These are phyloP conservation scores for Thielaviopsis populi DNA, from an alignment of 2,329 filamentous ascomycete species.

Conservation along the genomic window DNA sequence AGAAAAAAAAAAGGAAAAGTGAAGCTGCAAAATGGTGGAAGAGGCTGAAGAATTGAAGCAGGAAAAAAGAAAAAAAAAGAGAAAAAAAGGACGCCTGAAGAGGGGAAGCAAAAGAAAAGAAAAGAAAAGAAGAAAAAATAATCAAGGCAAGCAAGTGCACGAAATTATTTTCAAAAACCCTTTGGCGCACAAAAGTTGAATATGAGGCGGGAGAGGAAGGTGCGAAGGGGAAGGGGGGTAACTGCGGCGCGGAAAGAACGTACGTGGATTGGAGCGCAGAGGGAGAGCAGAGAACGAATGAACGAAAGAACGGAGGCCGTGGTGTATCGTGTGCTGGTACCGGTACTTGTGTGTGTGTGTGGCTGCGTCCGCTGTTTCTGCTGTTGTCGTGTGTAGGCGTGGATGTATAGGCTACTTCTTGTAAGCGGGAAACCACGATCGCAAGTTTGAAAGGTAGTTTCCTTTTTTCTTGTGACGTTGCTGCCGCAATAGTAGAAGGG, in stretches of 20 bases:
- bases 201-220: background rate
- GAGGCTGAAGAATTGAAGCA: background rate
- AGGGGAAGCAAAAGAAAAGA: background rate
- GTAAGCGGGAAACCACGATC: background rate
- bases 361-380: too few relatives aligned
- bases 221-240: slow-evolving; percentile 2
- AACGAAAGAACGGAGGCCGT: background rate
- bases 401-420: background rate
- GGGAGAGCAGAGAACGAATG: background rate
- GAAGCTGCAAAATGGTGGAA: slow-evolving; percentile 10
- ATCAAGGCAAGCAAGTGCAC: background rate
- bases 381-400: background rate
- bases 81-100: background rate
- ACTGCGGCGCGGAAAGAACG: background rate
- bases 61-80: background rate
- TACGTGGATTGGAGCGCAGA: background rate
- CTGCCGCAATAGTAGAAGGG: background rate
- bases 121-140: background rate
- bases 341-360: background rate
- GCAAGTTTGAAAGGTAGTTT: background rate
- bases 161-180: background rate
- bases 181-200: background rate
- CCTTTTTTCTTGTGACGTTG: slow-evolving; percentile 6
- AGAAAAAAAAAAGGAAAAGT: slow-evolving; percentile 13
- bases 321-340: background rate